Percentiles rank a stretch among this genome's conserved stretches.
phyloP scores from a whole-genome alignment of 352 stramenopile species.

The Phytophthora megakarya region DNA sequence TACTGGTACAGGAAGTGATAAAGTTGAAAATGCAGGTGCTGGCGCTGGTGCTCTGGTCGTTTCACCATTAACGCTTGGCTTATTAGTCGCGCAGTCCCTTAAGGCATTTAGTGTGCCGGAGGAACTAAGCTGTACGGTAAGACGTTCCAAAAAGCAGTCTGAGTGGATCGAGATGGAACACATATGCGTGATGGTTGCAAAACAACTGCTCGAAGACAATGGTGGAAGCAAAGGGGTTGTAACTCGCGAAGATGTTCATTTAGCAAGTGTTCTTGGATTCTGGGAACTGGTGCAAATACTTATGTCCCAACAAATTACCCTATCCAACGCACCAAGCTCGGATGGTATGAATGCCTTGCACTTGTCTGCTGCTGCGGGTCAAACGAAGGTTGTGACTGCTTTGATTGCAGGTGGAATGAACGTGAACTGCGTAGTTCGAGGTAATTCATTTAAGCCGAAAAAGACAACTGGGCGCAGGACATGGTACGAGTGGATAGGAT shows the following conservation, averaged over 20 bases:
- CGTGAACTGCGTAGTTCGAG: conserved; percentile 45
- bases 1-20: background rate
- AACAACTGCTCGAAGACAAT: conserved; percentile 38
- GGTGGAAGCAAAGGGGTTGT: conserved; percentile 49
- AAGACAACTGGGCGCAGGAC: background rate
- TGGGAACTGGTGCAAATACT: conserved; percentile 54
- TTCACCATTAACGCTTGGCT: conserved; percentile 54
- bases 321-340: conserved; percentile 45
- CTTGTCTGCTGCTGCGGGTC: conserved; percentile 49
- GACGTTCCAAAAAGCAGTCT: conserved; percentile 24
- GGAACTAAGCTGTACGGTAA: conserved; percentile 20
- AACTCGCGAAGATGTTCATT: conserved; percentile 50
- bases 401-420: conserved; percentile 61
- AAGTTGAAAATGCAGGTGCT: background rate
- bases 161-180: conserved; percentile 48
- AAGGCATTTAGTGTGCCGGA: conserved; percentile 34
- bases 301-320: conserved; percentile 52
- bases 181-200: conserved; percentile 48
- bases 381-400: conserved; percentile 46
- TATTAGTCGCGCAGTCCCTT: conserved; percentile 42
- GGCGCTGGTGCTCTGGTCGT: conserved; percentile 19
- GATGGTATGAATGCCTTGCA: conserved; percentile 54
- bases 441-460: conserved; percentile 14
- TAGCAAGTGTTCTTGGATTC: conserved; percentile 52
- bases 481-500: conserved; percentile 32